Conservation (phyloP, 306 rosid species). For the Ochetophila trinervis region DNA sequence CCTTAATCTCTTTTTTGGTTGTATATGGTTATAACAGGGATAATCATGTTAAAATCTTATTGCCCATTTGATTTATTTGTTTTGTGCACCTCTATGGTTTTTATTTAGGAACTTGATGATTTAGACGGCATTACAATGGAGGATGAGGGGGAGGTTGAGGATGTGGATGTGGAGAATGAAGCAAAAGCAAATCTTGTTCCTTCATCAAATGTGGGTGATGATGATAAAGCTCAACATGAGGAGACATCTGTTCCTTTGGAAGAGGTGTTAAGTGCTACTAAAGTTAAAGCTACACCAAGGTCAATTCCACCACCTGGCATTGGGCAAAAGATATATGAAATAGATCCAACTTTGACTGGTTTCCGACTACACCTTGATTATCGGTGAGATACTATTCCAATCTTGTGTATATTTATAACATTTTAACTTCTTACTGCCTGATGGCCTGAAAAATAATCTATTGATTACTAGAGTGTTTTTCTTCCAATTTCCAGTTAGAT, state of each 20-base stretch:
- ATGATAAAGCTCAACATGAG: constrained; percentile 35
- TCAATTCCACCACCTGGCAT: constrained; percentile 69
- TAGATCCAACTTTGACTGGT: constrained; percentile 58
- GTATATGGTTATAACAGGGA: neutral
- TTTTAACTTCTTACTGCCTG: constrained; percentile 16
- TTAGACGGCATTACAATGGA: constrained; percentile 46
- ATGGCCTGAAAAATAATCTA: neutral
- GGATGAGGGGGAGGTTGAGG: constrained; percentile 35
- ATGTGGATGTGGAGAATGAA: constrained; percentile 35
- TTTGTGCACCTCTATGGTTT: constrained; percentile 22
- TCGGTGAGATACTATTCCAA: constrained; percentile 57
- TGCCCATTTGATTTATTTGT: constrained; percentile 9
- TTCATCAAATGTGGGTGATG: constrained; percentile 34
- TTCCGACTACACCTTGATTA: constrained; percentile 73
- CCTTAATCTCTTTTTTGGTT: neutral
- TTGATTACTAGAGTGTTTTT: neutral
- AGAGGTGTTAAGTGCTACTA: constrained; percentile 21
- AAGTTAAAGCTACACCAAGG: constrained; percentile 33
- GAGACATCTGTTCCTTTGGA: constrained; percentile 35
- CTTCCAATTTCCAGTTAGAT: neutral
- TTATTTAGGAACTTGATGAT: constrained; percentile 41
- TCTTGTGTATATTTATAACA: neutral
- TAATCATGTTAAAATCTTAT: constrained; percentile 1
- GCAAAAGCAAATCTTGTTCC: constrained; percentile 27
- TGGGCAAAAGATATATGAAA: constrained; percentile 78